Percentiles rank a stretch among this genome's conserved stretches.
phyloP scores from a whole-genome alignment of 371 early-diverging fungal species.

The Mucor mucedo region DNA sequence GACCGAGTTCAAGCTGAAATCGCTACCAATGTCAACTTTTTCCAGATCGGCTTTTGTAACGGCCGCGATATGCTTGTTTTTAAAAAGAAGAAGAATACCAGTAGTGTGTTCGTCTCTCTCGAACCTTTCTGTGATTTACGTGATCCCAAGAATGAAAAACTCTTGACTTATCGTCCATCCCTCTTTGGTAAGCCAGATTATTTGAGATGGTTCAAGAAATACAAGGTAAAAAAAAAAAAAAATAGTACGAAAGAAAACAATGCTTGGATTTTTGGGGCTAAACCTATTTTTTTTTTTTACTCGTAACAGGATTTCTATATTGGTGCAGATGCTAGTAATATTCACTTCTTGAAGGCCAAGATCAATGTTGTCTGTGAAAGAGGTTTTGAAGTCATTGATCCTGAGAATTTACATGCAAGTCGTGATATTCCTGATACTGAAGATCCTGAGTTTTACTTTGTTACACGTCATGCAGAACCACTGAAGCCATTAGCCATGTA shows the following conservation, averaged over 20 bases:
- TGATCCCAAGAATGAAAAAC: conserved; percentile 41
- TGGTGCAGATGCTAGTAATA: conserved; percentile 75
- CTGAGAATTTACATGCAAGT: conserved; percentile 71
- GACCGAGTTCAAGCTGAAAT: conserved; percentile 61
- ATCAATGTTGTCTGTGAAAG: conserved; percentile 83
- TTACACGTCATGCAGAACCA: conserved; percentile 72
- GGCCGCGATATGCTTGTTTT: conserved; percentile 65
- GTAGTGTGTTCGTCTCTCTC: conserved; percentile 47
- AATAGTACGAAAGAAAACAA: too few relatives aligned
- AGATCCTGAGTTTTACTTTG: conserved; percentile 83
- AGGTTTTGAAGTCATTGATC: conserved; percentile 87
- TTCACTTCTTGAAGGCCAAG: conserved; percentile 77
- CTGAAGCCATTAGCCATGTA: conserved; percentile 86
- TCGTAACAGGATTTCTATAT: conserved; percentile 76
- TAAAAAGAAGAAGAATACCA: conserved; percentile 58
- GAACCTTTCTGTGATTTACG: conserved; percentile 52
- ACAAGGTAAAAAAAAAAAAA: conserved; percentile 23
- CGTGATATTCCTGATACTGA: conserved; percentile 73
- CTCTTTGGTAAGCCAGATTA: conserved; percentile 37
- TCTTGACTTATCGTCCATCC: conserved; percentile 27
- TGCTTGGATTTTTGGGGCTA: background rate
- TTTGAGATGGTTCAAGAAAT: conserved; percentile 42
- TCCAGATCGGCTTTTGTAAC: conserved; percentile 76
- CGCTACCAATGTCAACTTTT: conserved; percentile 72
- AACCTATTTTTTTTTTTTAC: background rate